These are phyloP conservation scores for Quercus agrifolia DNA, from an alignment of 306 rosid species.

Conservation along the genomic window DNA sequence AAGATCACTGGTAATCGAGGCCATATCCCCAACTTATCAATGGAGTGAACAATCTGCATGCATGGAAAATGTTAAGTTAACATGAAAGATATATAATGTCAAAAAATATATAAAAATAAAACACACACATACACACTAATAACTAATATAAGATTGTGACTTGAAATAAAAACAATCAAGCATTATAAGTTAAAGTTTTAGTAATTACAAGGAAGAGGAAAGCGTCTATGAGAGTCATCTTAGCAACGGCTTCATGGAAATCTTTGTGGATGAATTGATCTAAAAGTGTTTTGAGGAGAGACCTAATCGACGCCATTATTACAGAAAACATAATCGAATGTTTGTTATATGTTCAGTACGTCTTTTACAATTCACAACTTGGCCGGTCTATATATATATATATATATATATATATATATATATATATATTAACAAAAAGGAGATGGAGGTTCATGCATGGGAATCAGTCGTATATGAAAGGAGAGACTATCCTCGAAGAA, in stretches of 20 bases:
- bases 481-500: too few relatives aligned
- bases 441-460: too few relatives aligned
- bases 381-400: neutral
- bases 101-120: neutral
- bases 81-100: neutral
- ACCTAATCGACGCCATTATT: neutral
- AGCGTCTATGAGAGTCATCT: constrained; percentile 41
- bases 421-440: too few relatives aligned
- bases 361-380: neutral
- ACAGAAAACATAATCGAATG: neutral
- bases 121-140: neutral
- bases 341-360: neutral
- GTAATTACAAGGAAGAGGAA: constrained; percentile 35
- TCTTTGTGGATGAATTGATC: constrained; percentile 31
- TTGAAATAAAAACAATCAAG: neutral
- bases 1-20: constrained; percentile 46
- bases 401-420: too few relatives aligned
- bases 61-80: too few relatives aligned
- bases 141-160: too few relatives aligned
- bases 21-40: constrained; percentile 61
- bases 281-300: neutral
- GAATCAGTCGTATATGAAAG: too few relatives aligned
- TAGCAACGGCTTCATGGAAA: constrained; percentile 39
- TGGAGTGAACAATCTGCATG: constrained; percentile 44
- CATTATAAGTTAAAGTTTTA: neutral